Evolutionary conservation across 75 land plant genomes (phyloP).

Genomic region (Pinus taeda): DNA sequence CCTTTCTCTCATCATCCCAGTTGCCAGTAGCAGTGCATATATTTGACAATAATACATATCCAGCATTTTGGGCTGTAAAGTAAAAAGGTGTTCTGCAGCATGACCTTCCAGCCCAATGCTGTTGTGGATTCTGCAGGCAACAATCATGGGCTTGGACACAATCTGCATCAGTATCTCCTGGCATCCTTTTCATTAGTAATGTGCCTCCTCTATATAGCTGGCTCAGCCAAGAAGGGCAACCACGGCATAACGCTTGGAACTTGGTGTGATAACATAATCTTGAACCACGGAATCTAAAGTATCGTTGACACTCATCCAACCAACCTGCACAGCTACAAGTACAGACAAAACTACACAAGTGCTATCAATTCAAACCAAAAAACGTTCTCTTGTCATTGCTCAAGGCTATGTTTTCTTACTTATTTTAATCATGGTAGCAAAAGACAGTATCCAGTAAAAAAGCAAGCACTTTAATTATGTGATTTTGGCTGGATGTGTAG

Average conservation of each 20-base stretch:
- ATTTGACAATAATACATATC: not conserved
- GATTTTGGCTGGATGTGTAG: too few species aligned
- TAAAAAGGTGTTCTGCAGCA: not conserved
- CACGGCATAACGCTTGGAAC: not conserved
- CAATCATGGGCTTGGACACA: not conserved
- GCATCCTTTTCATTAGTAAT: not conserved
- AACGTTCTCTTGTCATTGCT: too few species aligned
- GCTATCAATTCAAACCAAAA: too few species aligned
- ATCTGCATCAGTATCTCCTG: not conserved
- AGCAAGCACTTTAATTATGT: too few species aligned
- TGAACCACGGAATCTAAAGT: not conserved
- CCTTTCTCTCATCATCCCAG: not conserved
- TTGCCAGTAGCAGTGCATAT: not conserved
- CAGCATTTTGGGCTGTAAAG: not conserved
- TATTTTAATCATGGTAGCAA: too few species aligned
- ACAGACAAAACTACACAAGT: too few species aligned
- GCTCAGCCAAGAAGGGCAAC: not conserved
- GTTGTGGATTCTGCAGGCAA: not conserved
- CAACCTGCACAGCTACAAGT: conserved; percentile 7
- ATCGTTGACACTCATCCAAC: not conserved
- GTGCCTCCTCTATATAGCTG: not conserved
- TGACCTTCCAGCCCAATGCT: not conserved
- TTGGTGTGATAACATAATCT: not conserved
- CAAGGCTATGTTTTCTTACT: too few species aligned
- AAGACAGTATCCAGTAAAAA: too few species aligned